Percentiles rank a stretch among this genome's conserved stretches.
phyloP scores from a whole-genome alignment of 208 protist genomes.

The Porcisia hertigi region DNA sequence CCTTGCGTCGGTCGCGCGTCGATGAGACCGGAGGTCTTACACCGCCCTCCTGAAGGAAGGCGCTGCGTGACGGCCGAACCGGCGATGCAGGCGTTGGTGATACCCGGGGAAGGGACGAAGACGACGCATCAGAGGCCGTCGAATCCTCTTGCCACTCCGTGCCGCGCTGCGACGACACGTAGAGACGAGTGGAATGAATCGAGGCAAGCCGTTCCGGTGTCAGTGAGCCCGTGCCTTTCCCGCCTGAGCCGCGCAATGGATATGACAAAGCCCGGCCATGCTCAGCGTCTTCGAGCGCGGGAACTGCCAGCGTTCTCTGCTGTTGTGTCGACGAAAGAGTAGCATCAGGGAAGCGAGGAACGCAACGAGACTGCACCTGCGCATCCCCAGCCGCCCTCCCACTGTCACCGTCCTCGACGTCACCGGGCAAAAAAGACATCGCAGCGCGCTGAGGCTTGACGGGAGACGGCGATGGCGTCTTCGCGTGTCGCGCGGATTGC shows the following conservation, averaged over 20 bases:
- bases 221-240: neutral
- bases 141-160: conserved; percentile 17
- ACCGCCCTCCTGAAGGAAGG: neutral
- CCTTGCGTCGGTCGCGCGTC: neutral
- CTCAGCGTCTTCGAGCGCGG: conserved; percentile 12
- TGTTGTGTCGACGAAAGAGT: neutral
- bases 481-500: neutral
- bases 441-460: neutral
- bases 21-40: neutral
- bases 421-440: neutral
- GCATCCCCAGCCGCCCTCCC: neutral
- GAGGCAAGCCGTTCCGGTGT: conserved; percentile 19
- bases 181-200: conserved; percentile 28
- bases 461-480: conserved; percentile 12
- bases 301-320: neutral
- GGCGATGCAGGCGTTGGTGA: neutral
- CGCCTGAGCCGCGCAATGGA: neutral
- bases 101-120: conserved; percentile 10
- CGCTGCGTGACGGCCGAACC: neutral
- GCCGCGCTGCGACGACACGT: conserved; percentile 39
- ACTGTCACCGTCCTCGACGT: neutral
- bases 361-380: neutral
- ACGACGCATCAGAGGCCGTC: neutral
- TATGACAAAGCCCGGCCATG: conserved; percentile 22
- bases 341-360: neutral